These are phyloP conservation scores for Radiomyces spectabilis DNA, from an alignment of 192 early-diverging fungal genomes.

Conservation along the genomic window DNA sequence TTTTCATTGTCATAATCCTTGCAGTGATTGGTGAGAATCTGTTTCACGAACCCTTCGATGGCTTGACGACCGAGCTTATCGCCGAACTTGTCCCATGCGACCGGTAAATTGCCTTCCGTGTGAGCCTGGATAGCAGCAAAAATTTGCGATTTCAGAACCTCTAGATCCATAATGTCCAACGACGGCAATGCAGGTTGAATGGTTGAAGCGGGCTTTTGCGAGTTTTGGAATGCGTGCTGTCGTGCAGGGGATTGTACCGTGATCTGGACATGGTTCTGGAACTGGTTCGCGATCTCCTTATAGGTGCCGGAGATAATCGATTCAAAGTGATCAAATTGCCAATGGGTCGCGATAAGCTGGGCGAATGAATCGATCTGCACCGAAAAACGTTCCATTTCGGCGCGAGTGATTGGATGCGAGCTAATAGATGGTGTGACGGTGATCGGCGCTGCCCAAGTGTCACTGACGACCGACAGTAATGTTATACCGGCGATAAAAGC, in stretches of 20 bases:
- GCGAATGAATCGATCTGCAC: constrained; percentile 12
- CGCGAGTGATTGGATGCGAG: no score
- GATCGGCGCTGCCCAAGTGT: no score
- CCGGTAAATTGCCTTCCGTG: constrained; percentile 13
- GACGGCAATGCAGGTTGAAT: neutral
- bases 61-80: constrained; percentile 12
- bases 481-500: no score
- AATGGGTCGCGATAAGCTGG: constrained; percentile 15
- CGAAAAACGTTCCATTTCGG: no score
- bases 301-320: constrained; percentile 2
- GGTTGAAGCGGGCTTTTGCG: neutral
- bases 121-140: constrained; percentile 16
- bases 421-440: no score
- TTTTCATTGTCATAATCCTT: neutral
- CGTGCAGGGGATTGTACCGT: neutral
- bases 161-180: constrained; percentile 15
- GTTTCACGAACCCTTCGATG: constrained; percentile 5
- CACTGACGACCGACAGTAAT: no score
- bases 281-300: constrained; percentile 5
- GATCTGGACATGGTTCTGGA: constrained; percentile 15
- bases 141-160: constrained; percentile 20
- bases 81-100: constrained; percentile 12
- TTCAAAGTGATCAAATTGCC: constrained; percentile 24
- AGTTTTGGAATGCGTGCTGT: neutral
- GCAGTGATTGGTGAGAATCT: neutral